These are phyloP conservation scores for Monoraphidium neglectum DNA, from an alignment of 139 green algal species.

Conservation along the genomic window DNA sequence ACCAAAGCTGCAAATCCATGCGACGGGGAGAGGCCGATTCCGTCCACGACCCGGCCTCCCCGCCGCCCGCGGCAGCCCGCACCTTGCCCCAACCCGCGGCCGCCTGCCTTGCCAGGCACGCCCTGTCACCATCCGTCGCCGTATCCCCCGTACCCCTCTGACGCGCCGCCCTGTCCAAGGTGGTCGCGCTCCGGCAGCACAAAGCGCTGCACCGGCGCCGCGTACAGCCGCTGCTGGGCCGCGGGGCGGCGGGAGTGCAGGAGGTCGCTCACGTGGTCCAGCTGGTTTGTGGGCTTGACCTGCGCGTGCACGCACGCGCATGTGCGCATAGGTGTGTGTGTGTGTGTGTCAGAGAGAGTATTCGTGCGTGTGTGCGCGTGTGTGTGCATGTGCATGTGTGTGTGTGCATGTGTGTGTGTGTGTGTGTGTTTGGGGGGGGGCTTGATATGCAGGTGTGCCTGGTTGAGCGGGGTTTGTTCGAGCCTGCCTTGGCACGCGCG, in stretches of 20 bases:
- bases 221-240: background rate
- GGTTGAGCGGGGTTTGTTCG: background rate
- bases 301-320: background rate
- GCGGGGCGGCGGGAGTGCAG: background rate
- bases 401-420: background rate
- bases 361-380: background rate
- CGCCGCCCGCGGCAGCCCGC: too few species aligned
- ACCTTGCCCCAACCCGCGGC: too few species aligned
- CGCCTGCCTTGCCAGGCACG: too few species aligned
- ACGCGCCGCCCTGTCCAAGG: too few species aligned
- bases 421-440: background rate
- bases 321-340: background rate
- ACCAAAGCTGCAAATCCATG: too few species aligned
- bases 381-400: background rate
- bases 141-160: too few species aligned
- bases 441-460: background rate
- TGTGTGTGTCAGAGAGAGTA: background rate
- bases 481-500: too few species aligned
- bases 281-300: slow-evolving; percentile 4
- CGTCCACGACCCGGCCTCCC: too few species aligned
- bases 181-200: too few species aligned
- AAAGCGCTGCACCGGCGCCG: too few species aligned
- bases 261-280: slow-evolving; percentile 28
- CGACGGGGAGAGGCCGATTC: too few species aligned
- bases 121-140: too few species aligned